These are phyloP conservation scores for Phytophthora sansomeana DNA, from an alignment of 352 stramenopile species.

Conservation along the genomic window DNA sequence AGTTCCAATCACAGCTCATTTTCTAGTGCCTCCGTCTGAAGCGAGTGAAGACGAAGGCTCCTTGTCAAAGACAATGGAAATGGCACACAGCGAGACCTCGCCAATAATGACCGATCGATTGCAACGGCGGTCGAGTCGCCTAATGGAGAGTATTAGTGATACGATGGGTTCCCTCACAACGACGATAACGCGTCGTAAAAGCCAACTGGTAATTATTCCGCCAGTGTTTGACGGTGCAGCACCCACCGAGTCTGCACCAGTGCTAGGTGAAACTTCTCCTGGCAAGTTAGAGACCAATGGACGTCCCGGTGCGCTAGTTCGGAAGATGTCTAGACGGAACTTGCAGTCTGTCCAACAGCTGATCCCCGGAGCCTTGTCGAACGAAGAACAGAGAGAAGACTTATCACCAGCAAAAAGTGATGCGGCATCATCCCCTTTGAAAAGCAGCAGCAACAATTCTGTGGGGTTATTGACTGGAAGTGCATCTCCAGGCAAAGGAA, in stretches of 20 bases:
- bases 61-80: constrained; percentile 19
- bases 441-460: not conserved
- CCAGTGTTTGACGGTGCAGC: constrained; percentile 6
- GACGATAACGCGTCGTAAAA: constrained; percentile 23
- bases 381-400: constrained; percentile 8
- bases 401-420: constrained; percentile 3
- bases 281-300: constrained; percentile 2
- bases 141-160: constrained; percentile 23
- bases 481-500: constrained; percentile 6
- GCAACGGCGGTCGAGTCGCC: constrained; percentile 22
- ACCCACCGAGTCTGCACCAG: not conserved
- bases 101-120: constrained; percentile 2
- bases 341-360: constrained; percentile 7
- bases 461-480: constrained; percentile 2
- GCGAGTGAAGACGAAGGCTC: not conserved
- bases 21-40: constrained; percentile 10
- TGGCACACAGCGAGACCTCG: constrained; percentile 21
- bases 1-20: constrained; percentile 19
- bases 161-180: constrained; percentile 23
- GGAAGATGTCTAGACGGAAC: constrained; percentile 9
- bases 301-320: not conserved
- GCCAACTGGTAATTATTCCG: constrained; percentile 10
- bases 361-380: constrained; percentile 2
- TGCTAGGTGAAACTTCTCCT: not conserved
- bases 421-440: not conserved